Base-by-base conservation (phyloP, 768 basidiomycete genomes). In the Mycena chlorophos region DNA sequence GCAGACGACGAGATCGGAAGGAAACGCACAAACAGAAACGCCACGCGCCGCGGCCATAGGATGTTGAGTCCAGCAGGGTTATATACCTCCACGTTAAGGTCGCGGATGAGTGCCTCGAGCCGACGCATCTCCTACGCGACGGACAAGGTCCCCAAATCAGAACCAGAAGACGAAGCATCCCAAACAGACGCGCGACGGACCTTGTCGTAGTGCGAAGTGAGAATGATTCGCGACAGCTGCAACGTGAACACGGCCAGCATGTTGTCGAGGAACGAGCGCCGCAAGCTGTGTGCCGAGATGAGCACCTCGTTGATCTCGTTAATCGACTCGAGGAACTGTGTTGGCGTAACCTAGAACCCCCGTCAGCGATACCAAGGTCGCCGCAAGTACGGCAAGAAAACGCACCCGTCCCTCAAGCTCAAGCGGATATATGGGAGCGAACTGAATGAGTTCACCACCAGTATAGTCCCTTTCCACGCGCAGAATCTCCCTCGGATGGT, bases 351-450 rank as follows among this genome's bases (percentile, higher is more conserved):
- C 94, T 97, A 65, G 34, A 14, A 3, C 49, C 39, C 14, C 19
- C 13, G 40, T 42, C 40, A 42, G 22, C 5, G 40, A 17, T 34
- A n/a, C n/a, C 40, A 42, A 42, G 40, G 13, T 5, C 6, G n/a
- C 20, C 22, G 13, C 40, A 42, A 53, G 39, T 39, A 31, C 52
- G 14, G 19, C 38, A 16, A 20, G 38, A n/a, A 22, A 46, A 75
- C 90, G 66, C 65, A 96, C 94, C 70, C 97, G 81, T 43, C 93
- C 92, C 63, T 98, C 95, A 4, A 99, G 77, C 70, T 99, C 97
- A 38, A 95, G 73, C 1, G 93, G 94, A 71, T 89, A 99, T 60
- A 87, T 84, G 0, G 92, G 82, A 29, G 91, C 81, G 69, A 99
- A 97, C 72, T 98, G 96, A 27, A 86, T 81, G 5, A 95, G 76